Evolutionary conservation across 2,329 filamentous ascomycete species (phyloP).

Genomic region (Xylariaceae sp.): DNA sequence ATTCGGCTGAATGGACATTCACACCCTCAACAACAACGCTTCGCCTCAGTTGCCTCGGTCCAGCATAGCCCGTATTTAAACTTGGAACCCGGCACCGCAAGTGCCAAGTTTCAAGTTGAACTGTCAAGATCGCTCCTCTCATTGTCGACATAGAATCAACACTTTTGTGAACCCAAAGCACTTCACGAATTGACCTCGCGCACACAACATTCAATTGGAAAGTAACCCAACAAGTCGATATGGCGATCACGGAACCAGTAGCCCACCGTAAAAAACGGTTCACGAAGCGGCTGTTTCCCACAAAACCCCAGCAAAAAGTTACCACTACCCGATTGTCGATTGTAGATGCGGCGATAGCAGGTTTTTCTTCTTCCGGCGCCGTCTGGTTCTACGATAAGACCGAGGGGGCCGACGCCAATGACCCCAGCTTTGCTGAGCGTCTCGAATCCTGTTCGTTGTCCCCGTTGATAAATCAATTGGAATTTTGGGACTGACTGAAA

Average conservation of each 20-base stretch:
- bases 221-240: neutral
- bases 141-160: too few relatives aligned
- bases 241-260: conserved; percentile 7
- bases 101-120: too few relatives aligned
- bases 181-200: too few relatives aligned
- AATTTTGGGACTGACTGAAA: conserved; percentile 3
- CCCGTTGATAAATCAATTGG: neutral
- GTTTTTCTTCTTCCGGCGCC: conserved; percentile 37
- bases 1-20: too few relatives aligned
- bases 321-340: conserved; percentile 34
- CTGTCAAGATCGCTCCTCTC: too few relatives aligned
- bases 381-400: conserved; percentile 40
- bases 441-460: conserved; percentile 19
- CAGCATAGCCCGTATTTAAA: too few relatives aligned
- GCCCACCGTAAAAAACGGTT: conserved; percentile 7
- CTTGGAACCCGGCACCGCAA: too few relatives aligned
- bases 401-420: conserved; percentile 12
- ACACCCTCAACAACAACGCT: too few relatives aligned
- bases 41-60: too few relatives aligned
- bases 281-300: conserved; percentile 22
- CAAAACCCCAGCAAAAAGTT: neutral
- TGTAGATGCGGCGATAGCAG: conserved; percentile 39
- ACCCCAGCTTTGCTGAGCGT: conserved; percentile 16
- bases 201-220: too few relatives aligned
- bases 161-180: too few relatives aligned